These are phyloP conservation scores for Mrakia frigida DNA, from an alignment of 768 basidiomycete species.

Conservation along the genomic window DNA sequence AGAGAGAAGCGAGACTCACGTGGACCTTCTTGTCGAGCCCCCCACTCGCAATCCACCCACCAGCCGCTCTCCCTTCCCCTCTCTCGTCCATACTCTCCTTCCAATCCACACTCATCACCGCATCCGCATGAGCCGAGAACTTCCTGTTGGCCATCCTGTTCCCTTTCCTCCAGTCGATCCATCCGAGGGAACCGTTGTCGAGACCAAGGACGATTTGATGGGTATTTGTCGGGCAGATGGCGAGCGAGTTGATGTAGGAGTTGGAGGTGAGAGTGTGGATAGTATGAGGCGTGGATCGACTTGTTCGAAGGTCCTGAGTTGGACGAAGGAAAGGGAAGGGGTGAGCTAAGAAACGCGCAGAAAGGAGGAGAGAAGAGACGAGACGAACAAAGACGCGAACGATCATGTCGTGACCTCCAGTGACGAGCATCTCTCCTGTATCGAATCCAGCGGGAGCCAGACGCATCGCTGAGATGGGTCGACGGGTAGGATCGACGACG, in stretches of 20 bases:
- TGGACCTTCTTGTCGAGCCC: constrained; percentile 75
- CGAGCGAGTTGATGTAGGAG: constrained; percentile 24
- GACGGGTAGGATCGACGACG: constrained; percentile 22
- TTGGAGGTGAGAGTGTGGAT: constrained; percentile 4
- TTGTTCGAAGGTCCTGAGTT: constrained; percentile 10
- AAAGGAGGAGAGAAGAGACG: background rate
- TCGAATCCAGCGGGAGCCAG: constrained; percentile 10
- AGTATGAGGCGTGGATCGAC: background rate
- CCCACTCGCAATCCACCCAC: constrained; percentile 72
- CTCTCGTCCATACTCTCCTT: constrained; percentile 21
- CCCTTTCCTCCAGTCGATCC: constrained; percentile 29
- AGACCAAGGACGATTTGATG: constrained; percentile 22
- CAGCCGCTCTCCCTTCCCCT: constrained; percentile 20
- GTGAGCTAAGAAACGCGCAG: no score
- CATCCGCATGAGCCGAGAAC: constrained; percentile 27
- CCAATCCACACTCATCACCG: constrained; percentile 30
- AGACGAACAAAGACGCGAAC: constrained; percentile 27
- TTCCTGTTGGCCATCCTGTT: constrained; percentile 16
- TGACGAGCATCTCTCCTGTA: constrained; percentile 20
- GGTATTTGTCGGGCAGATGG: constrained; percentile 22
- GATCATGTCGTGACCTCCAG: constrained; percentile 28
- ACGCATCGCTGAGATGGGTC: constrained; percentile 28
- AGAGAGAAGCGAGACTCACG: constrained; percentile 44
- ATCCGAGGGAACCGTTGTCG: constrained; percentile 32
- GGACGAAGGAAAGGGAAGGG: background rate